Conservation (phyloP, 2,329 filamentous ascomycete genomes). For the Cladosporium phlei region DNA sequence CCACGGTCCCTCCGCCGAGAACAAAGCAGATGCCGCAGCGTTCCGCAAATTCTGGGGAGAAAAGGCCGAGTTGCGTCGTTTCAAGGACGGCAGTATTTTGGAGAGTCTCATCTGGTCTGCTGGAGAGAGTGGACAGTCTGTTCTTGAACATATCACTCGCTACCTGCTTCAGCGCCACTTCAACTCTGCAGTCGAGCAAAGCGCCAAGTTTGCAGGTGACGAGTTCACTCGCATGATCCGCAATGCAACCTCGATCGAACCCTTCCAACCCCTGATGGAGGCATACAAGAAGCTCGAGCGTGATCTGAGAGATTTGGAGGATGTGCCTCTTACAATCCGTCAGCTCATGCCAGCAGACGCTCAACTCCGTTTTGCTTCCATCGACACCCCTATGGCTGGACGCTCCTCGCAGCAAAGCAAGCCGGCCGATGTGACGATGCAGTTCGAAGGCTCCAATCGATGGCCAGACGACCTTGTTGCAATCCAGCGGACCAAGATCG, state of each 20-base stretch:
- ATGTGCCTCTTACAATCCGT: constrained; percentile 80
- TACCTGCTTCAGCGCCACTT: constrained; percentile 70
- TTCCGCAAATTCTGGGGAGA: constrained; percentile 95
- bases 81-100: constrained; percentile 89
- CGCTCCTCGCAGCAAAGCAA: constrained; percentile 37
- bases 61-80: constrained; percentile 85
- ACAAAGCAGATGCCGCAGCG: constrained; percentile 71
- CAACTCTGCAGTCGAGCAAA: constrained; percentile 48
- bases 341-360: constrained; percentile 71
- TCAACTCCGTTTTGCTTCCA: constrained; percentile 68
- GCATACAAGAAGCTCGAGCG: constrained; percentile 70
- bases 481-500: constrained; percentile 90
- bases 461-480: constrained; percentile 91
- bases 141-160: constrained; percentile 74
- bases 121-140: constrained; percentile 55
- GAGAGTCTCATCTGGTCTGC: constrained; percentile 82
- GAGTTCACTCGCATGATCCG: constrained; percentile 44
- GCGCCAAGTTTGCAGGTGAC: constrained; percentile 42
- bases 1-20: constrained; percentile 79
- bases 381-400: constrained; percentile 49
- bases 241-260: constrained; percentile 34
- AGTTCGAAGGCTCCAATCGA: constrained; percentile 86
- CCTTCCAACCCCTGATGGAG: constrained; percentile 65
- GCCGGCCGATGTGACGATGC: constrained; percentile 74
- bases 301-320: constrained; percentile 71